A percentile compares a stretch with the other conserved stretches of the same genome.
Conservation (phyloP, 2,329 filamentous ascomycete genomes). For the Mollisiaceae sp. region DNA sequence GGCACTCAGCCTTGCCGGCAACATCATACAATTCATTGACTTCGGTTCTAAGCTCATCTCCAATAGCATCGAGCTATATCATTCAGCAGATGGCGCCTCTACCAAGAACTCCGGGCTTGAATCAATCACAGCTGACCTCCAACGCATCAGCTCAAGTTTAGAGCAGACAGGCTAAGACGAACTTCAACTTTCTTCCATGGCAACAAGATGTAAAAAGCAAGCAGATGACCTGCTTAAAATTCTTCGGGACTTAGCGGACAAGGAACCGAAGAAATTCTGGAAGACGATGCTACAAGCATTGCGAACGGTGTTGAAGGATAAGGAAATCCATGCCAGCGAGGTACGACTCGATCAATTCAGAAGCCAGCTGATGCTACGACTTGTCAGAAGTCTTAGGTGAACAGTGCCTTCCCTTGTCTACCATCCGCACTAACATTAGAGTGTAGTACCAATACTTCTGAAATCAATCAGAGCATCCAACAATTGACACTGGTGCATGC, state of each 20-base stretch:
- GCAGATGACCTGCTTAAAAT: background rate
- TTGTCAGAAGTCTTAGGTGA: background rate
- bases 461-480: background rate
- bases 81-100: background rate
- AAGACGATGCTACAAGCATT: background rate
- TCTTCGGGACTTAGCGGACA: background rate
- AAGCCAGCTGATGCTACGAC: background rate
- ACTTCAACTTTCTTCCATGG: background rate
- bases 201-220: background rate
- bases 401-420: background rate
- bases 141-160: background rate
- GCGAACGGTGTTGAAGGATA: background rate
- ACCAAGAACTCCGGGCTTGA: background rate
- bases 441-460: background rate
- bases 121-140: background rate
- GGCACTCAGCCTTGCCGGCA: background rate
- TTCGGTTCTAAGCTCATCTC: background rate
- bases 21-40: background rate
- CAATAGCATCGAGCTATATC: background rate
- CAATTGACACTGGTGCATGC: background rate
- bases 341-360: background rate
- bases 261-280: background rate
- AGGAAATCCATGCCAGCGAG: background rate
- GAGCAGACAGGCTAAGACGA: background rate
- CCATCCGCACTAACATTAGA: background rate